Evolutionary conservation across 2,329 filamentous ascomycete genomes (phyloP).

Genomic region (Huntiella bhutanensis): DNA sequence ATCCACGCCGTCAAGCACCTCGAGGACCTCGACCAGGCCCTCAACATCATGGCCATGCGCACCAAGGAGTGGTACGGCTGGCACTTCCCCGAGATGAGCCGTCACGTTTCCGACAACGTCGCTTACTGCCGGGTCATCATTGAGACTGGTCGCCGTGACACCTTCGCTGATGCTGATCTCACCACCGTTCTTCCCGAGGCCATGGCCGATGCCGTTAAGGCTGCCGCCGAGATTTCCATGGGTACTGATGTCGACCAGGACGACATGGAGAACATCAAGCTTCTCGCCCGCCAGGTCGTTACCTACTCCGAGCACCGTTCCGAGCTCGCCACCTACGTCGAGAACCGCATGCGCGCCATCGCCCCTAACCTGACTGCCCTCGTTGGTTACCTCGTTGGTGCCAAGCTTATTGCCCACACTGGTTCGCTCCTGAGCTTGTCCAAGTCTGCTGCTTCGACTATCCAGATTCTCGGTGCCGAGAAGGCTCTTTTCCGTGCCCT

Average conservation of each 20-base stretch:
- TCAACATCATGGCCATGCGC: conserved; percentile 97
- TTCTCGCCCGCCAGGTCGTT: conserved; percentile 83
- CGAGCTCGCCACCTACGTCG: conserved; percentile 74
- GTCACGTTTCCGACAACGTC: conserved; percentile 92
- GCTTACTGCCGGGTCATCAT: conserved; percentile 82
- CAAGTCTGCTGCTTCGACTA: conserved; percentile 85
- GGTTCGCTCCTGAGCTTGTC: conserved; percentile 88
- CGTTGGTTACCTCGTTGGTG: conserved; percentile 83
- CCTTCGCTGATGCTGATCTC: conserved; percentile 57
- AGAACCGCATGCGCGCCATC: conserved; percentile 88
- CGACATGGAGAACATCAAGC: conserved; percentile 82
- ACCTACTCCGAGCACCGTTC: conserved; percentile 77
- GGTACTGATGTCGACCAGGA: conserved; percentile 89
- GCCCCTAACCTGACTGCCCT: conserved; percentile 89
- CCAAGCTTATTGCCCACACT: conserved; percentile 82
- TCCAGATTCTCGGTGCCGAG: conserved; percentile 95
- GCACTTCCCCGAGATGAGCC: conserved; percentile 97
- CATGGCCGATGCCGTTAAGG: conserved; percentile 79
- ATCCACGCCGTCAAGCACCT: conserved; percentile 88
- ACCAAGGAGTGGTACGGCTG: conserved; percentile 99
- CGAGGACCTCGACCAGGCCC: conserved; percentile 94
- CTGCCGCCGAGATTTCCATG: conserved; percentile 92
- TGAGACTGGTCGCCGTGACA: conserved; percentile 73
- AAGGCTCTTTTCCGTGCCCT: conserved; percentile 96
- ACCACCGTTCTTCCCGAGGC: conserved; percentile 88